A percentile compares a stretch with the other conserved stretches of the same genome.
Conservation (phyloP, 164 flowering plant genomes). For the Liriodendron chinense region DNA sequence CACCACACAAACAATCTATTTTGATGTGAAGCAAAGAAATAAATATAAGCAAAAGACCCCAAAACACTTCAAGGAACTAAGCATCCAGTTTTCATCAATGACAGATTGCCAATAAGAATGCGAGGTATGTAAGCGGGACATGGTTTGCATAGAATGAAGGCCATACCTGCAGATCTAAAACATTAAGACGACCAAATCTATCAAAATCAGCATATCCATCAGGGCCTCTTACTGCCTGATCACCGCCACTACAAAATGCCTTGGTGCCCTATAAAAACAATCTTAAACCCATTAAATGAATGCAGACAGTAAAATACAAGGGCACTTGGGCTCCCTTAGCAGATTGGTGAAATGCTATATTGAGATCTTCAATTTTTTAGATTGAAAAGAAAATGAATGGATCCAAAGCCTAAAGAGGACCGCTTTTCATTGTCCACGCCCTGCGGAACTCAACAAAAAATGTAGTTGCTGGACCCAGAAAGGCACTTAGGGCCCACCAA, state of each 20-base stretch:
- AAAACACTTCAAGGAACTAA: not conserved
- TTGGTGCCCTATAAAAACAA: constrained; percentile 58
- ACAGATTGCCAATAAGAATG: constrained; percentile 4
- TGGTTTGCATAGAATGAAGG: constrained; percentile 2
- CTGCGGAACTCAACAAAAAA: not conserved
- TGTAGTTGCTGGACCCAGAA: not conserved
- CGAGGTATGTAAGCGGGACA: not conserved
- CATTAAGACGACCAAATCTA: constrained; percentile 81
- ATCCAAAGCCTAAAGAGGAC: not conserved
- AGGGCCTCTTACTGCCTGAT: constrained; percentile 68
- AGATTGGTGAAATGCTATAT: too few relatives aligned
- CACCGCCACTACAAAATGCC: constrained; percentile 98
- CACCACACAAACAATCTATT: not conserved
- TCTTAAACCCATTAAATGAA: not conserved
- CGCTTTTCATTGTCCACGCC: not conserved
- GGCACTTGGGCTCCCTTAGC: not conserved
- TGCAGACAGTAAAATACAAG: not conserved
- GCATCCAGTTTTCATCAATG: not conserved
- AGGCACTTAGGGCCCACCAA: not conserved
- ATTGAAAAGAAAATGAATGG: not conserved
- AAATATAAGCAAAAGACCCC: not conserved
- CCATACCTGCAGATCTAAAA: constrained; percentile 85
- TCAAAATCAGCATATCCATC: constrained; percentile 82
- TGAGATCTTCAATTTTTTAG: not conserved
- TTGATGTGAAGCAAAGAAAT: not conserved